Evolutionary conservation across 2,329 filamentous ascomycete species (phyloP), one percentile per base, ranked within the genome.

Genomic region (Colletotrichum liriopes): DNA sequence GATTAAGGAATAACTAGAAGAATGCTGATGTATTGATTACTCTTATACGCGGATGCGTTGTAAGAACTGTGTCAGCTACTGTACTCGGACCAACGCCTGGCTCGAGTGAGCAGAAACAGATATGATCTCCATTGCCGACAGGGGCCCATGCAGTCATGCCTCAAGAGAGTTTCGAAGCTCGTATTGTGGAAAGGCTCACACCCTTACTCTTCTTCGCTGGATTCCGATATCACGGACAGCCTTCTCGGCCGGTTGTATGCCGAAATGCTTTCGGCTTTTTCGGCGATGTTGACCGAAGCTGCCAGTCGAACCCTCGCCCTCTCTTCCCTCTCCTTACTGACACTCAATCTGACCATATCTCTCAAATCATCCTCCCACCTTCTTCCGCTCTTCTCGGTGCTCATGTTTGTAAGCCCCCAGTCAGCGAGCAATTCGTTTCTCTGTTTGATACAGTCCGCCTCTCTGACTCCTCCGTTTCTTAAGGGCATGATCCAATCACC

Each of bases 401-500:
- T 11, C 3, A 16, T 12, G 9, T 26, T 14, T 3, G 43, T 3
- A 5, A 61, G 43, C 9, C 43, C 43, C 59, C 43, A 61, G 11
- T 49, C 43, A 8, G 20, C 29, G 20, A 61, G 43, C 29, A 61
- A n/a, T 6, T 12, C n/a, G 20, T 16, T 51, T 5, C 14, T 51
- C 47, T 63, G 29, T 16, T 32, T 16, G n/a, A 16, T 14, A n/a
- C 60, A 63, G 32, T 63, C 23, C 29, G 5, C 45, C 18, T 41
- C 43, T 16, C n/a, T 20, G 23, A 63, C 18, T 16, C 60, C 60
- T 7, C 60, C 47, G 35, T 63, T 63, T 16, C 16, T 63, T 7
- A 6, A 47, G 1, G 35, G 60, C 5, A 63, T 12, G 32, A 63
- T 35, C 4, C 23, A 14, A 16, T 41, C 47, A 20, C 60, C 60